Evolutionary conservation across 768 basidiomycete genomes (phyloP).

Genomic region (Phlebiopsis flavidoalba): DNA sequence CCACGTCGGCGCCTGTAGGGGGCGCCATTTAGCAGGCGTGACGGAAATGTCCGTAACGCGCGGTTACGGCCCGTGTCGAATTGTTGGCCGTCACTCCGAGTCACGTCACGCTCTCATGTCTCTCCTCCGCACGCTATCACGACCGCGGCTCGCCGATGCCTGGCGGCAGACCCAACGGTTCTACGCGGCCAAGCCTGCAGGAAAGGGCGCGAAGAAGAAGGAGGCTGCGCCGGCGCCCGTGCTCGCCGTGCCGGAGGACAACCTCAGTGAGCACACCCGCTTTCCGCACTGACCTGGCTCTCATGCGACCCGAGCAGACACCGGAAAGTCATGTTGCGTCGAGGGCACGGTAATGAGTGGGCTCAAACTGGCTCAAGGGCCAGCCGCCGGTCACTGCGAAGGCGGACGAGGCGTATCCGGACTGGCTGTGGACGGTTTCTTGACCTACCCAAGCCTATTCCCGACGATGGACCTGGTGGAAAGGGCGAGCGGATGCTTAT

Average conservation of each 20-base stretch:
- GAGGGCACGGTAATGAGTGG: constrained; percentile 71
- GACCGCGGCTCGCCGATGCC: constrained; percentile 17
- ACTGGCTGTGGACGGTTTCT: constrained; percentile 86
- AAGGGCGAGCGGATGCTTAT: constrained; percentile 47
- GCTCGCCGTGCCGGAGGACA: not conserved
- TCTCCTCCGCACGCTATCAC: constrained; percentile 20
- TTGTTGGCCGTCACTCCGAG: not conserved
- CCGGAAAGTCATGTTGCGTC: constrained; percentile 54
- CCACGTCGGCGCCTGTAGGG: too few species aligned
- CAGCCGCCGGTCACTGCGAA: constrained; percentile 72
- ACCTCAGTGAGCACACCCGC: not conserved
- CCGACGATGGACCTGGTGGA: constrained; percentile 73
- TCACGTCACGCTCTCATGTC: constrained; percentile 17
- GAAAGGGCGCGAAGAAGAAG: not conserved
- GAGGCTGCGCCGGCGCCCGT: constrained; percentile 2
- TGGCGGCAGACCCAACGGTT: constrained; percentile 17
- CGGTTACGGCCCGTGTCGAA: not conserved
- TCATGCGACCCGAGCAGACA: not conserved
- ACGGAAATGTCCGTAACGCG: not conserved
- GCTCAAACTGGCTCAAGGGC: constrained; percentile 78
- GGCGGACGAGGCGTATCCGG: constrained; percentile 80
- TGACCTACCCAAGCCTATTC: constrained; percentile 49
- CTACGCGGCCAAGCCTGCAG: constrained; percentile 16
- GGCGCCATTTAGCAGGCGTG: not conserved
- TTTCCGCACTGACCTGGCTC: not conserved